These are phyloP conservation scores for Fusarium verrucosum DNA, from an alignment of 2,329 filamentous ascomycete genomes.

Conservation along the genomic window DNA sequence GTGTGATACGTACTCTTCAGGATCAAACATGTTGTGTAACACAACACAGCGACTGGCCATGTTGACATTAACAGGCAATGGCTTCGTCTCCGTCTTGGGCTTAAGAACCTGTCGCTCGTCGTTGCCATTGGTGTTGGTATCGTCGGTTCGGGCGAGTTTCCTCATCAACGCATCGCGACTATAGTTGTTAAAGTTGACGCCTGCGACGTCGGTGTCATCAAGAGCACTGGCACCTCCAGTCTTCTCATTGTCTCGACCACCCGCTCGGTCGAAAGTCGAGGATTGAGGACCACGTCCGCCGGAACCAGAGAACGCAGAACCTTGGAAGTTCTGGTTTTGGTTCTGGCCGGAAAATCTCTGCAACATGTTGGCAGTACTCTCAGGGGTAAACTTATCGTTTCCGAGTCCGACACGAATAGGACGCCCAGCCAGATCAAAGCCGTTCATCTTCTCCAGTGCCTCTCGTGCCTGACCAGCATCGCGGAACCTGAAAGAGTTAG, in stretches of 20 bases:
- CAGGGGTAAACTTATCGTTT: constrained; percentile 99
- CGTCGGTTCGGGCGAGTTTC: constrained; percentile 96
- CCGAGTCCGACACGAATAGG: constrained; percentile 98
- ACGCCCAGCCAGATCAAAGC: constrained; percentile 96
- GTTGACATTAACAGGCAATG: constrained; percentile 85
- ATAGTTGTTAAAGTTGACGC: constrained; percentile 99
- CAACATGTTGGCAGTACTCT: constrained; percentile 91
- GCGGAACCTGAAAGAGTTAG: constrained; percentile 73
- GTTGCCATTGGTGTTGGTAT: constrained; percentile 70
- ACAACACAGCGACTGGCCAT: constrained; percentile 94
- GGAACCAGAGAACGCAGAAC: constrained; percentile 89
- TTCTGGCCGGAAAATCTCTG: constrained; percentile 86
- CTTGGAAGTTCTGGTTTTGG: constrained; percentile 77
- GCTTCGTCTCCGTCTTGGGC: constrained; percentile 80
- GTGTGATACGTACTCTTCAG: constrained; percentile 76
- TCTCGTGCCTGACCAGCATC: constrained; percentile 92
- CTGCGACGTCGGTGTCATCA: constrained; percentile 96
- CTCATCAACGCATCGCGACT: constrained; percentile 98
- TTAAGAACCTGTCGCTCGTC: constrained; percentile 78
- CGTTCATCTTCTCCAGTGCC: constrained; percentile 98
- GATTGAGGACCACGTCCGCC: constrained; percentile 87
- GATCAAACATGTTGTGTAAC: constrained; percentile 94
- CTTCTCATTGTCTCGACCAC: constrained; percentile 89
- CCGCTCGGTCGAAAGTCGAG: constrained; percentile 89
- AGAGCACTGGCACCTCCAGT: constrained; percentile 90